A percentile compares a stretch with the other conserved stretches of the same genome.
Evolutionary conservation across 306 rosid species (phyloP).

Genomic region (Mucuna pruriens): DNA sequence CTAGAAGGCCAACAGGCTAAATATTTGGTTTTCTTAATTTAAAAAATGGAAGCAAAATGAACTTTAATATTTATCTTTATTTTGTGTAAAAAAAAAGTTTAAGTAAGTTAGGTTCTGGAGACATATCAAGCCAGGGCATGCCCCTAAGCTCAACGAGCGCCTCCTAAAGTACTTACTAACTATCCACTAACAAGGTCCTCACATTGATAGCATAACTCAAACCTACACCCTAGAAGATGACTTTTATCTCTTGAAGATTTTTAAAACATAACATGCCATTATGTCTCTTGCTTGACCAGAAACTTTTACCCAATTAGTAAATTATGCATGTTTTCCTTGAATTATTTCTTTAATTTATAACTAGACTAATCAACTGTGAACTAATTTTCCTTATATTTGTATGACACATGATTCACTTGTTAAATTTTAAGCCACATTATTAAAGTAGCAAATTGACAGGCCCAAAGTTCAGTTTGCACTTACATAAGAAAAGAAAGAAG

Average conservation of each 20-base stretch:
- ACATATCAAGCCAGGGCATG: too few relatives aligned
- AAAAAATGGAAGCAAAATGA: not conserved
- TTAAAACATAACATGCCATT: not conserved
- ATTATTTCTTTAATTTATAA: not conserved
- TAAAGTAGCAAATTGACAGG: conserved; percentile 14
- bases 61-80: not conserved
- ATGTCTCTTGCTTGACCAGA: conserved; percentile 14
- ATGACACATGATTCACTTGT: not conserved
- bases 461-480: conserved; percentile 18
- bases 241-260: conserved; percentile 8
- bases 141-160: too few relatives aligned
- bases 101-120: too few relatives aligned
- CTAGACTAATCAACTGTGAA: conserved; percentile 7
- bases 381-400: conserved; percentile 16
- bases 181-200: too few relatives aligned
- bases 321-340: not conserved
- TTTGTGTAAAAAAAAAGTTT: too few relatives aligned
- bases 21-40: not conserved
- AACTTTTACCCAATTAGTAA: conserved; percentile 16
- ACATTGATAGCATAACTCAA: too few relatives aligned
- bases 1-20: not conserved
- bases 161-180: too few relatives aligned
- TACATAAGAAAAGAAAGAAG: conserved; percentile 20
- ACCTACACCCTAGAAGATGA: not conserved
- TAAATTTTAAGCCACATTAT: conserved; percentile 17